Evolutionary conservation across 1,139 yeast species (phyloP), one percentile per base, ranked within the genome.

Genomic region (Yamadazyma sp.): DNA sequence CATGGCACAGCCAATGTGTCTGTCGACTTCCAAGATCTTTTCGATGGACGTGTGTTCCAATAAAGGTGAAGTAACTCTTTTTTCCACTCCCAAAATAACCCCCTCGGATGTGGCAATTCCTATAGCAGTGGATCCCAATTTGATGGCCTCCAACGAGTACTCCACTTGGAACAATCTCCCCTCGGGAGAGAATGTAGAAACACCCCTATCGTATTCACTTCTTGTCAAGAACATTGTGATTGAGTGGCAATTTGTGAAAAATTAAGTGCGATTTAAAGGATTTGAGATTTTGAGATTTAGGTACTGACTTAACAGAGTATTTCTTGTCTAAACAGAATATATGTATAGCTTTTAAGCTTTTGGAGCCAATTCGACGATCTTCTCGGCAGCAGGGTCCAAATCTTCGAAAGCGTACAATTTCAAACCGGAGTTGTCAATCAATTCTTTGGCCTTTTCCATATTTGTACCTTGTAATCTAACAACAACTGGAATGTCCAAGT

Each of bases 131-230:
- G 97, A 88, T 12, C 99, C 96, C 40, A 84, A 75, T 61, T 92
- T 94, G 62, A 94, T 94, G 37, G 99, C 99, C 65, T 94, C 98
- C 38, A 92, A 72, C 11, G 98, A 94, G 64, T 94, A 94, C 63
- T 94, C 99, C 33, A 94, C 99, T 67, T 94, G 99, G 69, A 94
- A 94, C 46, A 94, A 73, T 60, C 99, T 86, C 23, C 99, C 99
- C 64, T 94, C 99, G 12, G 99, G 99, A 1, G 97, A 90, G 65
- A 94, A 94, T 6, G 98, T 92, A 57, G 95, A 86, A 40, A 94
- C 98, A 48, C 98, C 98, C 66, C 99, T 86, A 62, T 94, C 99
- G 65, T 94, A 94, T 74, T 94, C 99, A 68, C 96, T 86, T 83
- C 99, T 83, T 18, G 98, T 94, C 54, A 94, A 78, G 69, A 94